Evolutionary conservation across 345 rosid species (phyloP), one percentile per base, ranked within the genome.

Genomic region (Turritis glabra): DNA sequence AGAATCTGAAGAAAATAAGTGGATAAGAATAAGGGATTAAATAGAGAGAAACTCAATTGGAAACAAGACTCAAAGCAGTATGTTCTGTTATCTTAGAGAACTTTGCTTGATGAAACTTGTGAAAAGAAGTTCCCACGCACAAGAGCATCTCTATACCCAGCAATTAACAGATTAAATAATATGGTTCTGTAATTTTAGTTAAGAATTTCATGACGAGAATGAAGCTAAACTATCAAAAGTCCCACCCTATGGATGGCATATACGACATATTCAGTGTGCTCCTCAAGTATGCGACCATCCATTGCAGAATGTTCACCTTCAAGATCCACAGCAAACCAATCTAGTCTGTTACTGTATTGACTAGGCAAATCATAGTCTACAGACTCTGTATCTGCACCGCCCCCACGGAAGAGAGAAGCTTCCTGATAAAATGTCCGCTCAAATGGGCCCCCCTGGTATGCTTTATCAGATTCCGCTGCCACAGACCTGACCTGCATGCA

Each of bases 281-380:
- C 98, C 84, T 95, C 91, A 64, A 95, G 96, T 77, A 95, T 90
- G 75, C 76, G 94, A 73, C 94, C 97, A 84, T 92, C 99, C 99
- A 95, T 95, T 71, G 99, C 99, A 74, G 99, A 95, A 85, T 90
- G 97, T 85, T 95, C 99, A 80, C 98, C 99, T 89, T 89, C 98
- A 80, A 95, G 98, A 85, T 95, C 99, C 77, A 92, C 99, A 37
- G 97, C 84, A 81, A 95, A 92, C 99, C 99, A 95, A 55, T 95
- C 98, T 61, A 95, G 76, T 80, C 81, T 85, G 67, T 80, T 79
- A 37, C 72, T 58, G 82, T 90, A 95, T 25, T 81, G 93, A 60
- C 79, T 88, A 32, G 96, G 85, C 33, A 88, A 80, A 69, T 77
- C 84, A 75, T 87, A 83, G 48, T 74, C 84, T 56, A 77, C 67